Conservation (phyloP, 805 yeast species). For the Hyphopichia homilentoma region DNA sequence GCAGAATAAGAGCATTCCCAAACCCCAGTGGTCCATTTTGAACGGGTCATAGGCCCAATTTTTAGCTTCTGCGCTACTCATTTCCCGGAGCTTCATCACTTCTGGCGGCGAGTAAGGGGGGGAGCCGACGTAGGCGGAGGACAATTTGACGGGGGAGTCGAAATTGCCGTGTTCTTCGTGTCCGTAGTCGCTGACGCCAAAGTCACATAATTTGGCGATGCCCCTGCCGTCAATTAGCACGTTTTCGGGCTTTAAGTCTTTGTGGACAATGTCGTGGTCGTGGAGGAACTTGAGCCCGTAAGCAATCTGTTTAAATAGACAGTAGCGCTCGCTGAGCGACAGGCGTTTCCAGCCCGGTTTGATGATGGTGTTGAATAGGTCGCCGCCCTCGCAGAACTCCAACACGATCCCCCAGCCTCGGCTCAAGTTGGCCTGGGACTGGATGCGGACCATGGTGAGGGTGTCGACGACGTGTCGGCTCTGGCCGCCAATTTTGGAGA, state of each 20-base stretch:
- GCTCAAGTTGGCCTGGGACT: conserved; percentile 48
- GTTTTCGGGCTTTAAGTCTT: conserved; percentile 76
- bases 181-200: conserved; percentile 70
- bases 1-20: conserved; percentile 66
- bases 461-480: conserved; percentile 61
- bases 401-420: conserved; percentile 77
- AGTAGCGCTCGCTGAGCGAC: conserved; percentile 50
- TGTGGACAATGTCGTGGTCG: conserved; percentile 62
- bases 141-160: conserved; percentile 32
- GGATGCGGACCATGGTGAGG: conserved; percentile 52
- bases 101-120: conserved; percentile 84
- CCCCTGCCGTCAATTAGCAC: conserved; percentile 58
- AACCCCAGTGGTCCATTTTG: conserved; percentile 67
- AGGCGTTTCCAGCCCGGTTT: conserved; percentile 58
- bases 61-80: conserved; percentile 27
- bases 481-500: conserved; percentile 51
- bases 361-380: conserved; percentile 52
- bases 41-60: conserved; percentile 57
- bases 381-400: conserved; percentile 62
- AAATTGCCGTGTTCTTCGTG: conserved; percentile 52
- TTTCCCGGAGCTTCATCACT: conserved; percentile 49
- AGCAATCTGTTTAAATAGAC: conserved; percentile 66
- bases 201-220: conserved; percentile 65
- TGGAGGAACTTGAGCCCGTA: conserved; percentile 63
- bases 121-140: conserved; percentile 62